phyloP scores from a whole-genome alignment of 805 yeast genomes.

The Zygosaccharomyces siamensis region DNA sequence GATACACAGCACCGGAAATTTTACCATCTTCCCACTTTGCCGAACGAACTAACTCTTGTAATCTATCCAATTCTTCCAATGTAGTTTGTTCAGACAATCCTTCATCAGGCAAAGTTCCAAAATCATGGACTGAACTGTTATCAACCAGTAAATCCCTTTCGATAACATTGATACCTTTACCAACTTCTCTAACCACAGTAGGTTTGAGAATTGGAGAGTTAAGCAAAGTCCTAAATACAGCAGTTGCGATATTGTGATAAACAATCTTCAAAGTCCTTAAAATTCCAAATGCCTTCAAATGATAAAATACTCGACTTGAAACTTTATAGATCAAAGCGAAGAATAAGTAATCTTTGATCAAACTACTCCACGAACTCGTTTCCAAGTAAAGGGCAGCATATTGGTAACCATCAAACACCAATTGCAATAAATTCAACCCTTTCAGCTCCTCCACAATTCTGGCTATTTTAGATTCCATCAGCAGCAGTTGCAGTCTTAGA shows the following conservation, averaged over 20 bases:
- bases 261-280: constrained; percentile 27
- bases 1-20: constrained; percentile 94
- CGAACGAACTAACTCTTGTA: constrained; percentile 48
- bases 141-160: constrained; percentile 57
- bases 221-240: constrained; percentile 34
- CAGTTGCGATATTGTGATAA: constrained; percentile 20
- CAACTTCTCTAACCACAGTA: constrained; percentile 59
- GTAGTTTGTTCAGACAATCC: constrained; percentile 54
- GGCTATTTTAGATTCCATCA: background rate
- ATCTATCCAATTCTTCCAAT: constrained; percentile 45
- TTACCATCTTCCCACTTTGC: constrained; percentile 80
- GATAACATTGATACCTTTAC: constrained; percentile 42
- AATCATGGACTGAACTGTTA: constrained; percentile 43
- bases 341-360: constrained; percentile 26
- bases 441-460: background rate
- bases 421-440: background rate
- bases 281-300: constrained; percentile 40
- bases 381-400: constrained; percentile 1
- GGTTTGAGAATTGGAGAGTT: constrained; percentile 49
- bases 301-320: constrained; percentile 6
- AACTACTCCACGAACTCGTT: constrained; percentile 10
- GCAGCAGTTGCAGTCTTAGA: background rate
- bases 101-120: constrained; percentile 47
- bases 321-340: constrained; percentile 15
- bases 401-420: background rate